Base-by-base conservation (phyloP, 495 filamentous ascomycete species). In the Astrothelium macrocarpum region DNA sequence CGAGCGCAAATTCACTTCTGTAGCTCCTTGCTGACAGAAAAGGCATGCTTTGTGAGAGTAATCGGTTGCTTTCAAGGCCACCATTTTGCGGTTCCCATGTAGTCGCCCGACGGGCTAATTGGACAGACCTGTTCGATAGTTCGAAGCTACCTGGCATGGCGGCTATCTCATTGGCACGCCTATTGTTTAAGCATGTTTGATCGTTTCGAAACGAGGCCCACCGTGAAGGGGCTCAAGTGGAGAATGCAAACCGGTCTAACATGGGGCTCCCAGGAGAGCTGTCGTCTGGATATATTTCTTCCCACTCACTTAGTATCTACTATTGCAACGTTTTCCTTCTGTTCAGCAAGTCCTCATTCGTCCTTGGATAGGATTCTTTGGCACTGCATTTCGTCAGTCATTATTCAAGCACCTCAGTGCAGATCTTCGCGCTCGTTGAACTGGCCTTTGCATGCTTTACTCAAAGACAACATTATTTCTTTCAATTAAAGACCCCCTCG, bases 171-270 rank as follows among this genome's bases (percentile, higher is more conserved):
- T 49, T 49, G n/a, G 10, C 11, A 20, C 18, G 43, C 18, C 18
- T 18, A 5, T 14, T 14, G 34, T 39, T 5, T 14, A 39, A 39
- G 10, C 11, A 18, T 20, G 43, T 18, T 20, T 3, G 43, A 20
- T 49, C n/a, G 43, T 49, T 49, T 49, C 43, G n/a, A 49, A 49
- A 14, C 43, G 5, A 39, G 34, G n/a, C 49, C 49, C 49, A 56
- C 49, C 49, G 29, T 28, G 5, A 26, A 56, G 20, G 25, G 25
- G 49, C 49, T 18, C 49, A 56, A 56, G 20, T 56, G 49, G 49
- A 23, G 14, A 49, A 5, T 5, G n/a, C 20, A 56, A 25, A 56
- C 49, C 20, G 49, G 49, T 29, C 49, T 9, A 20, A 28, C 25
- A 29, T 56, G 25, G 49, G 45, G 34, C 12, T 9, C 49, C 16